Percentiles rank a stretch among this genome's conserved stretches.
Conservation (phyloP, 495 filamentous ascomycete genomes). For the Neurospora terricola region DNA sequence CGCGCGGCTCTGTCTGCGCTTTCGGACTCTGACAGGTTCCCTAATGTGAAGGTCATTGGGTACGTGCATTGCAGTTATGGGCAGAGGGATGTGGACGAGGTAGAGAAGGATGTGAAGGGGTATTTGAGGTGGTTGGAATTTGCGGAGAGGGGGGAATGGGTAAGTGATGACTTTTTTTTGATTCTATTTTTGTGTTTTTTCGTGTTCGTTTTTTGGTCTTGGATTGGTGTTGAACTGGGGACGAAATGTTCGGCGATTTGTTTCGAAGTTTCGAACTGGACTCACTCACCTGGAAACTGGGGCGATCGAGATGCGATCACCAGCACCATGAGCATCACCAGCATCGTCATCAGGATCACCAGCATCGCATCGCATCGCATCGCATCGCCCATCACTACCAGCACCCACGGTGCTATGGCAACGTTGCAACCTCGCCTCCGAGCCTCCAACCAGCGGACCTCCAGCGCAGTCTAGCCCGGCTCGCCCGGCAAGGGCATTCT, state of each 20-base stretch:
- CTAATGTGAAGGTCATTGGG: conserved; percentile 43
- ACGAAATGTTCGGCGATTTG: not conserved
- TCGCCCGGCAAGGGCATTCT: not conserved
- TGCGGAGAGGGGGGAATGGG: not conserved
- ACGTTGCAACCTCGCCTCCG: not conserved
- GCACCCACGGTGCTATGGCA: not conserved
- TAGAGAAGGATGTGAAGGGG: conserved; percentile 24
- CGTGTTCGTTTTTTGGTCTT: not conserved
- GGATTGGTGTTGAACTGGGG: not conserved
- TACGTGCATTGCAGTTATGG: conserved; percentile 46
- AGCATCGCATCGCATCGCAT: not conserved
- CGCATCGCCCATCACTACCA: not conserved
- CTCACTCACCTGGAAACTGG: not conserved
- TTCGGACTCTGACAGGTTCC: conserved; percentile 11
- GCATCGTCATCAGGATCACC: not conserved
- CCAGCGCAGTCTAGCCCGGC: not conserved
- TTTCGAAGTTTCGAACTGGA: not conserved
- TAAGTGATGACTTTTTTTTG: not conserved
- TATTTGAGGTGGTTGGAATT: not conserved
- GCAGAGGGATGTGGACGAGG: conserved; percentile 27
- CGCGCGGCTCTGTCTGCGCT: conserved; percentile 37
- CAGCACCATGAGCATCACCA: not conserved
- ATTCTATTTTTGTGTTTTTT: not conserved
- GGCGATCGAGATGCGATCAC: not conserved
- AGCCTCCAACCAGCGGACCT: not conserved